A percentile compares a stretch with the other conserved stretches of the same genome.
Evolutionary conservation across 2,329 filamentous ascomycete species (phyloP).

Genomic region (Hawksworthiomyces lignivorus): DNA sequence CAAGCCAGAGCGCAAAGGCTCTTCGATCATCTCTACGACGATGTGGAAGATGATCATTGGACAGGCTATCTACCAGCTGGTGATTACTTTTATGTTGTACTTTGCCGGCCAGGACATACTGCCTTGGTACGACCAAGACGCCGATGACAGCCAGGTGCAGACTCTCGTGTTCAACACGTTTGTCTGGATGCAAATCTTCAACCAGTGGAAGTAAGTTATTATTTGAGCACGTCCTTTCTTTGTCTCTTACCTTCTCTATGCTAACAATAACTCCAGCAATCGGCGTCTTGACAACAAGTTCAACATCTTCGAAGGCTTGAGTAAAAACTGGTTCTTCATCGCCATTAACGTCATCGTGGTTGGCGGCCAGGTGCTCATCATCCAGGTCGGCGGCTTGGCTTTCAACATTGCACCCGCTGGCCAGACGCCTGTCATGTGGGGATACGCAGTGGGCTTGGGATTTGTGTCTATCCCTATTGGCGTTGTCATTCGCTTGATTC

Average conservation of each 20-base stretch:
- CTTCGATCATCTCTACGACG: conserved; percentile 67
- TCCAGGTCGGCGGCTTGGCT: conserved; percentile 75
- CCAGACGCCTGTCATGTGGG: conserved; percentile 75
- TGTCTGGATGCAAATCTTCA: conserved; percentile 99
- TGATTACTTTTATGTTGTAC: conserved; percentile 71
- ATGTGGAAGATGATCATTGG: conserved; percentile 99
- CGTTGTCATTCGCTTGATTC: conserved; percentile 71
- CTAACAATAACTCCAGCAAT: conserved; percentile 49
- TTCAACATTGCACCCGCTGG: conserved; percentile 60
- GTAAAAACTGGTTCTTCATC: conserved; percentile 82
- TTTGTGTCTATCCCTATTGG: conserved; percentile 80
- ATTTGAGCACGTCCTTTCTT: not conserved
- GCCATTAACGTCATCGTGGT: conserved; percentile 81
- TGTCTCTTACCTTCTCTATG: not conserved
- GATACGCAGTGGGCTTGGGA: conserved; percentile 74
- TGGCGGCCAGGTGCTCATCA: conserved; percentile 80
- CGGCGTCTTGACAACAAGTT: conserved; percentile 88
- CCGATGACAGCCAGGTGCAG: conserved; percentile 44
- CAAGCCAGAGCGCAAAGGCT: conserved; percentile 54
- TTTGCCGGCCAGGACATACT: conserved; percentile 34
- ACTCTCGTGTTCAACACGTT: conserved; percentile 97
- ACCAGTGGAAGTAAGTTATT: conserved; percentile 77
- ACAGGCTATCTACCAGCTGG: conserved; percentile 82
- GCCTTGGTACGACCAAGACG: conserved; percentile 33
- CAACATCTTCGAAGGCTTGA: conserved; percentile 89